Conservation (phyloP, 352 stramenopile genomes). For the Phytopythium oedochilum region DNA sequence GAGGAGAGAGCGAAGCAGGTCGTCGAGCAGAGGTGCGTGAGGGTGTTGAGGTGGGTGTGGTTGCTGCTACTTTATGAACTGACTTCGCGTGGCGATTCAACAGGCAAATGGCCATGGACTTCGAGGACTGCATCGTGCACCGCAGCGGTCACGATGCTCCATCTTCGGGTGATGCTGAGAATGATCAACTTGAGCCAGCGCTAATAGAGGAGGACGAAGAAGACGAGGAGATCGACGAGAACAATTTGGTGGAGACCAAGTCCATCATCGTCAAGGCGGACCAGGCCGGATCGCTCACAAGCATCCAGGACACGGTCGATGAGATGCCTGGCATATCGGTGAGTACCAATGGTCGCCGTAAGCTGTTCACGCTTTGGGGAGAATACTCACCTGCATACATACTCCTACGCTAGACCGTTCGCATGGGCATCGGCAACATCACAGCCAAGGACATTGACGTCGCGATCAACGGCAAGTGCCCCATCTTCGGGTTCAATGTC, state of each 20-base stretch:
- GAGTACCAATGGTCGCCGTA: background rate
- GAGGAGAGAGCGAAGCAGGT: conserved; percentile 62
- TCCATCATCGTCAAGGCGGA: conserved; percentile 82
- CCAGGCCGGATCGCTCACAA: conserved; percentile 69
- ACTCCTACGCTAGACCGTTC: too few relatives aligned
- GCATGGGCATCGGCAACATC: conserved; percentile 77
- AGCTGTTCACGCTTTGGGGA: too few relatives aligned
- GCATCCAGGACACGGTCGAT: conserved; percentile 81
- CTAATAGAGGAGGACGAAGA: conserved; percentile 7
- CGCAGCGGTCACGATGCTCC: conserved; percentile 12
- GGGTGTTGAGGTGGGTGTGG: background rate
- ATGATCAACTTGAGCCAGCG: conserved; percentile 7
- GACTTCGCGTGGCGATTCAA: background rate
- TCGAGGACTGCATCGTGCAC: conserved; percentile 50
- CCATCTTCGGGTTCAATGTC: conserved; percentile 84
- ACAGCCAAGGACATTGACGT: conserved; percentile 76
- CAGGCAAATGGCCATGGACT: conserved; percentile 70
- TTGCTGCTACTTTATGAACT: background rate
- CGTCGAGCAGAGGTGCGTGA: conserved; percentile 64
- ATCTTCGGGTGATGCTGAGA: background rate
- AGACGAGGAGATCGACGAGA: conserved; percentile 29
- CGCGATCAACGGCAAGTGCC: conserved; percentile 72
- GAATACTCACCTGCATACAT: too few relatives aligned
- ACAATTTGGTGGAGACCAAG: conserved; percentile 42
- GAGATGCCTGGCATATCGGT: conserved; percentile 58